These are phyloP conservation scores for Termitomyces sp. DNA, from an alignment of 768 basidiomycete species.

Conservation along the genomic window DNA sequence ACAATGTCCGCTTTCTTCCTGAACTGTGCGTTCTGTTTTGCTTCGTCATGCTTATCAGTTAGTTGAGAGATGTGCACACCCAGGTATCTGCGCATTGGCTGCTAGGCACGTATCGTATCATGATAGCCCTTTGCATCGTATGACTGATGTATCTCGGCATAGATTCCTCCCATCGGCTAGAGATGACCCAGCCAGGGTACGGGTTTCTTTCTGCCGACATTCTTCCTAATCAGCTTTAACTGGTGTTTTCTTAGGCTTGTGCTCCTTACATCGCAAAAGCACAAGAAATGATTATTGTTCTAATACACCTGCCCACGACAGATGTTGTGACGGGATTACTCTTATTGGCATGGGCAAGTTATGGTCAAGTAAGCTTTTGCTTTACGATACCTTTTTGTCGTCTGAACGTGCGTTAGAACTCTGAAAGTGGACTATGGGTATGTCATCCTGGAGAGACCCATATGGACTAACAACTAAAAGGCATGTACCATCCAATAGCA, in stretches of 20 bases:
- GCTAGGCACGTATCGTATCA: conserved; percentile 6
- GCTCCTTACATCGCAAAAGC: conserved; percentile 13
- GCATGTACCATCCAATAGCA: conserved; percentile 3
- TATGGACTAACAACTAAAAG: not conserved
- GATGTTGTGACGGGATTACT: conserved; percentile 13
- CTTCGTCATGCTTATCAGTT: not conserved
- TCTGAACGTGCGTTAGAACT: conserved; percentile 8
- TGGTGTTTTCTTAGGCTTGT: conserved; percentile 5
- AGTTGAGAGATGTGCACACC: not conserved
- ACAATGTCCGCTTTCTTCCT: conserved; percentile 15
- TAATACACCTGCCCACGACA: conserved; percentile 11
- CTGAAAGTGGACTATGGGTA: conserved; percentile 14
- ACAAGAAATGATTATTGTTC: conserved; percentile 11
- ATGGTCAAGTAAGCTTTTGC: conserved; percentile 9
- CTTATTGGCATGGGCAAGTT: conserved; percentile 13
- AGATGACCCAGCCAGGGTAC: conserved; percentile 9
- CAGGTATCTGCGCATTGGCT: conserved; percentile 11
- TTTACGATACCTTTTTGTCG: not conserved
- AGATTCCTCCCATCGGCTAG: conserved; percentile 13
- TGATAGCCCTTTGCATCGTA: no score
- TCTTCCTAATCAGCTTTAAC: not conserved
- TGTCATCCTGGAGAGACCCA: not conserved
- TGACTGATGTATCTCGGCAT: not conserved
- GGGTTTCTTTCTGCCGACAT: not conserved
- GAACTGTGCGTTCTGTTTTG: conserved; percentile 8